Base-by-base conservation (phyloP, 306 rosid species). In the Cyclanthera cordifolia region DNA sequence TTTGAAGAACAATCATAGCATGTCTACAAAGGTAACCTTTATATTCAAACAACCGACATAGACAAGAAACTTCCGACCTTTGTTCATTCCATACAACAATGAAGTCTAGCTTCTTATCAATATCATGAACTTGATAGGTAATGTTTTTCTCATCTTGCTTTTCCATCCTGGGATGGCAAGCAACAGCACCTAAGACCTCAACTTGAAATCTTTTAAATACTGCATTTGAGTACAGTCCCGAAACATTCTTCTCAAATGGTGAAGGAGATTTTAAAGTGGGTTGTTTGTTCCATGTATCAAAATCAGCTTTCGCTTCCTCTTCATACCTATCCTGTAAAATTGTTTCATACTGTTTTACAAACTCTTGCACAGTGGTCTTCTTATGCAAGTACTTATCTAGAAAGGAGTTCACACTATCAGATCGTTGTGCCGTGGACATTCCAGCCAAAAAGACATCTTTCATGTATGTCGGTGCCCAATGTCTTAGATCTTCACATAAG, bases 281-380 rank as follows among this genome's bases (percentile, higher is more conserved):
- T 39, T 73, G 84, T 81, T 85, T 89, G 83, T 83, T 90, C 96
- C 94, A 90, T 24, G 88, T 86, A 79, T 93, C 99, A 37, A 87
- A 89, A 83, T 93, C 96, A 73, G 96, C 96, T 77, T 90, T 93
- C 34, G 96, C 99, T 86, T 93, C 99, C 82, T 93, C 99, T 78
- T 93, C 99, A 76, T 86, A 93, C 82, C 96, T 83, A 79, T 93
- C 99, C 82, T 87, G 99, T 75, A 93, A 79, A 76, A 93, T 82
- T 73, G 80, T 58, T 79, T 88, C 95, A 55, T 93, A 90, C 83
- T 79, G 95, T 77, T 82, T 90, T 73, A 88, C 78, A 75, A 93
- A 93, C 74, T 93, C 99, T 77, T 83, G 95, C 47, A 85, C 86
- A 57, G 88, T 76, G 68, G 96, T 93, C 85, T 90, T 93, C 88